Base-by-base conservation (phyloP, 331 rosid species). In the Quercus tomentella region DNA sequence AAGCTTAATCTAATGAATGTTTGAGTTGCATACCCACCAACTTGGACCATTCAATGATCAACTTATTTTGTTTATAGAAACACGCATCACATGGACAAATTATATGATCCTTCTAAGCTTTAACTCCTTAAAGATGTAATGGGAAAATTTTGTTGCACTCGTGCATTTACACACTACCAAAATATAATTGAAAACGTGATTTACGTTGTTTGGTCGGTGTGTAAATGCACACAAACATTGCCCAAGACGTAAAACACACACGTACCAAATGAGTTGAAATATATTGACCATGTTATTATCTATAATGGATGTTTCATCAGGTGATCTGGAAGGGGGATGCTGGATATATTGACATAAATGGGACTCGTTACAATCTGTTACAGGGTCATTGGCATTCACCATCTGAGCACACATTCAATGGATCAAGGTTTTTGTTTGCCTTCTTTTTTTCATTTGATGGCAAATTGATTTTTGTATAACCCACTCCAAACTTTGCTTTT, bases 301-400 rank as follows among this genome's bases (percentile, higher is more conserved):
- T 28, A 15, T 45, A 72, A 22, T 70, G 52, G 28, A 52, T 75
- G 18, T 77, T 76, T 57, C 72, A 11, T 67, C 87, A 94, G 98
- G 73, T 92, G 31, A 54, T 8, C 58, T 94, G 97, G 98, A 83
- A 70, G 1, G 86, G 84, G 66, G 75, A 92, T 87, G 94, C 90
- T 2, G 97, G 98, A 22, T 71, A 87, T 20, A 67, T 92, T 62
- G 56, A 63, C 30, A 86, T 94, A 56, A 84, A 94, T 80, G 93
- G 93, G 51, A 90, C 88, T 30, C 21, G 77, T 20, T 94, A 87
- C 86, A 86, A 73, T 1, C 58, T 92, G 62, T 0, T 23, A 14
- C 94, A 92, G n/a, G 82, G 90, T 56, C 98, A 94, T 86, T 94
- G 97, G 98, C 98, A 94, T 70, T 66, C 93, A 57, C 96, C 96